Evolutionary conservation across 73 alveolate genomes (phyloP).

Genomic region (Stentor roeselii): DNA sequence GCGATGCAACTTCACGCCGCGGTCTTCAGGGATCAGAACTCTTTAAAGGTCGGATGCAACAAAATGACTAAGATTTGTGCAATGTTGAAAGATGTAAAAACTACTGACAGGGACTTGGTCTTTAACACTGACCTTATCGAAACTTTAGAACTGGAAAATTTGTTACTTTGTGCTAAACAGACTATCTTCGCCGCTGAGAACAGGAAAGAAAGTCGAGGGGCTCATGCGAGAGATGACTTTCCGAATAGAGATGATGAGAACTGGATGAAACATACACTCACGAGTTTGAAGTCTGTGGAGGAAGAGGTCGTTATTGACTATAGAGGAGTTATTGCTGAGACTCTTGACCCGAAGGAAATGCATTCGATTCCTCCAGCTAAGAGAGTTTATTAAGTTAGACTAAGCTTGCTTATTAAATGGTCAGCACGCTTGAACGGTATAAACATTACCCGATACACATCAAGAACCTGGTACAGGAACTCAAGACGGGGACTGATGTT

Average conservation of each 20-base stretch:
- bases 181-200: slow-evolving; percentile 67
- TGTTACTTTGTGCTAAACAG: slow-evolving; percentile 62
- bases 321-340: slow-evolving; percentile 55
- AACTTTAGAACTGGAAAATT: slow-evolving; percentile 71
- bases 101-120: too few relatives aligned
- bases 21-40: slow-evolving; percentile 61
- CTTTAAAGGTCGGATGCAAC: slow-evolving; percentile 51
- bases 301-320: slow-evolving; percentile 42
- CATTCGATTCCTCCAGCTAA: slow-evolving; percentile 58
- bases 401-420: too few relatives aligned
- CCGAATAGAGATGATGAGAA: slow-evolving; percentile 69
- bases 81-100: slow-evolving; percentile 32
- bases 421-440: too few relatives aligned
- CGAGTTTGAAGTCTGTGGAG: slow-evolving; percentile 39
- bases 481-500: too few relatives aligned
- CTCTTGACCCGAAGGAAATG: slow-evolving; percentile 67
- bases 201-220: slow-evolving; percentile 74
- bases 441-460: too few relatives aligned
- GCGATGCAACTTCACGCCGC: slow-evolving; percentile 80
- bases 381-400: slow-evolving; percentile 53
- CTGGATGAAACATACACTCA: slow-evolving; percentile 84
- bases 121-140: slow-evolving; percentile 79
- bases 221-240: slow-evolving; percentile 81
- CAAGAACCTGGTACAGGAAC: too few relatives aligned
- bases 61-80: slow-evolving; percentile 35